A percentile compares a stretch with the other conserved stretches of the same genome.
These are phyloP conservation scores for Scenedesmus sp. DNA, from an alignment of 163 green algal species.

Conservation along the genomic window DNA sequence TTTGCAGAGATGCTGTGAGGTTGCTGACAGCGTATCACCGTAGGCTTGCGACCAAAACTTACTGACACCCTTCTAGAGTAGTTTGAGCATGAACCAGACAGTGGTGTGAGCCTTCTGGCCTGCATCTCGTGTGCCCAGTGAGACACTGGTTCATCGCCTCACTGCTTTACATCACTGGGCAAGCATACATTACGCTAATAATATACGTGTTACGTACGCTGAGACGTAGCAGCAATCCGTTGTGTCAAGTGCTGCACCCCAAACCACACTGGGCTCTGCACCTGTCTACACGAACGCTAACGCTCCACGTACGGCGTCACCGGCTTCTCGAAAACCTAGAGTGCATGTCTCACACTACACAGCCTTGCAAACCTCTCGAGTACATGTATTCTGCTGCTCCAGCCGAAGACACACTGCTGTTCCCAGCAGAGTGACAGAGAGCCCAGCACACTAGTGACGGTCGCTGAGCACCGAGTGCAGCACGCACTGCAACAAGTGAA, in stretches of 20 bases:
- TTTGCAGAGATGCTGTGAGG: not conserved
- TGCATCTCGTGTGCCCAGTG: not conserved
- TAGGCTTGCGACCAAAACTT: not conserved
- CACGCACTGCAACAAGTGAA: not conserved
- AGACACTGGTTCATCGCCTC: not conserved
- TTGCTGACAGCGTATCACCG: not conserved
- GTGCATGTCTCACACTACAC: no score
- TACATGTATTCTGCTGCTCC: no score
- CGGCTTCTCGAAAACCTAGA: no score
- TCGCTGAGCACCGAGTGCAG: no score
- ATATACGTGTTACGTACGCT: not conserved
- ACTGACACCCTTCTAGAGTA: not conserved
- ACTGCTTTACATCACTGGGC: not conserved
- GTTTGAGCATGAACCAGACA: not conserved
- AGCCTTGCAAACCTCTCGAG: no score
- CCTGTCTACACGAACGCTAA: not conserved
- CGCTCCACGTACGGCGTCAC: not conserved
- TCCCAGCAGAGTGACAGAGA: no score
- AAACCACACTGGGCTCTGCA: not conserved
- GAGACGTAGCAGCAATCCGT: not conserved
- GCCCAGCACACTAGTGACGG: no score
- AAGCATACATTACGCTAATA: not conserved
- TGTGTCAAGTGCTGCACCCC: not conserved
- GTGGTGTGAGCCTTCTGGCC: not conserved
- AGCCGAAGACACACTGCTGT: no score